Evolutionary conservation across 2,329 filamentous ascomycete species (phyloP).

Genomic region (Magnaporthiopsis incrustans): DNA sequence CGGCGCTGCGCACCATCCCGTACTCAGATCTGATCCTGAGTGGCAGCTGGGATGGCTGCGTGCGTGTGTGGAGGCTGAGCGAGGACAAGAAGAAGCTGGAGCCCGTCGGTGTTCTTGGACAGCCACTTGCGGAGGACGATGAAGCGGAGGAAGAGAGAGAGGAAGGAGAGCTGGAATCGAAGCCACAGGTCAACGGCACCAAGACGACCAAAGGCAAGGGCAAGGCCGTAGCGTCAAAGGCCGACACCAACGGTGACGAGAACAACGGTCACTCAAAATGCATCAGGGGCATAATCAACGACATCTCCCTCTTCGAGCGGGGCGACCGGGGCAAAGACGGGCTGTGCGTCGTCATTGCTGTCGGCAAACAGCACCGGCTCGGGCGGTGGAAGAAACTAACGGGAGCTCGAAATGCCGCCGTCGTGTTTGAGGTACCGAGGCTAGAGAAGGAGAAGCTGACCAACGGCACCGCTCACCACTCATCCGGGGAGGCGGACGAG

Average conservation of each 20-base stretch:
- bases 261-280: constrained; percentile 12
- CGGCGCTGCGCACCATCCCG: constrained; percentile 75
- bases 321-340: constrained; percentile 70
- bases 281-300: constrained; percentile 77
- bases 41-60: constrained; percentile 87
- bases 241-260: constrained; percentile 2
- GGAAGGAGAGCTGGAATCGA: constrained; percentile 19
- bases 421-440: constrained; percentile 74
- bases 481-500: neutral
- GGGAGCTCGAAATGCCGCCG: constrained; percentile 70
- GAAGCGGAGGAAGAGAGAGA: constrained; percentile 12
- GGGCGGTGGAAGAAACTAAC: constrained; percentile 67
- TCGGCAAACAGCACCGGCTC: constrained; percentile 78
- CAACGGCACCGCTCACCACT: neutral
- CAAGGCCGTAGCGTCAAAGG: constrained; percentile 8
- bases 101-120: constrained; percentile 58
- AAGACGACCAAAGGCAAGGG: constrained; percentile 12
- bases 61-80: constrained; percentile 78
- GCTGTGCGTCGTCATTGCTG: constrained; percentile 74
- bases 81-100: constrained; percentile 77
- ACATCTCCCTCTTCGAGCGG: constrained; percentile 77
- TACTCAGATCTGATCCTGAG: constrained; percentile 86
- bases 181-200: constrained; percentile 10
- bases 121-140: constrained; percentile 12
- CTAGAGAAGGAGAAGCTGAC: constrained; percentile 16